A percentile compares a stretch with the other conserved stretches of the same genome.
Conservation (phyloP, 192 early-diverging fungal genomes). For the Podochytrium sp. region DNA sequence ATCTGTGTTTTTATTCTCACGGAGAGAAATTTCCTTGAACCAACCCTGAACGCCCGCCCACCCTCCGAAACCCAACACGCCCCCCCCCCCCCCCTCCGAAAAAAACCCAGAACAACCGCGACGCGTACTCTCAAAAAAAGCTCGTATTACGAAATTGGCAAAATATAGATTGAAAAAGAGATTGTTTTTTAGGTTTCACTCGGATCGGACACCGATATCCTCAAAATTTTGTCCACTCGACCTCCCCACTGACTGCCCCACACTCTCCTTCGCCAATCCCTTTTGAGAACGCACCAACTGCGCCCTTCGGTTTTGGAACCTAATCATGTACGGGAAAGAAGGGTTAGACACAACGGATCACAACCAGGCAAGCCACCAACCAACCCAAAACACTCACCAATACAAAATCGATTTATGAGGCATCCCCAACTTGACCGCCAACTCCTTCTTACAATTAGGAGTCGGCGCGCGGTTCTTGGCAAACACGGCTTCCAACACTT, state of each 20-base stretch:
- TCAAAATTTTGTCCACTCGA: neutral
- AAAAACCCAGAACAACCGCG: too few relatives aligned
- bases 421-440: conserved; percentile 14
- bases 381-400: conserved; percentile 3
- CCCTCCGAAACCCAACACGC: too few relatives aligned
- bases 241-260: neutral
- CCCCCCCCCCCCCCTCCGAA: too few relatives aligned
- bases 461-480: conserved; percentile 12
- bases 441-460: conserved; percentile 18
- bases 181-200: too few relatives aligned
- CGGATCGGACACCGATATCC: too few relatives aligned
- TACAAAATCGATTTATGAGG: conserved; percentile 30
- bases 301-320: conserved; percentile 31
- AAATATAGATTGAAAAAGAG: too few relatives aligned
- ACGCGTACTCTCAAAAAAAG: too few relatives aligned
- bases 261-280: neutral
- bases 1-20: too few relatives aligned
- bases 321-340: too few relatives aligned
- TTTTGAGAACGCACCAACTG: neutral
- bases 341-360: neutral
- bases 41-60: too few relatives aligned
- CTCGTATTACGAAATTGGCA: too few relatives aligned
- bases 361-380: neutral
- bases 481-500: conserved; percentile 23
- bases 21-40: too few relatives aligned